Base-by-base conservation (phyloP, 371 early-diverging fungal species). In the Nematocida sp. region DNA sequence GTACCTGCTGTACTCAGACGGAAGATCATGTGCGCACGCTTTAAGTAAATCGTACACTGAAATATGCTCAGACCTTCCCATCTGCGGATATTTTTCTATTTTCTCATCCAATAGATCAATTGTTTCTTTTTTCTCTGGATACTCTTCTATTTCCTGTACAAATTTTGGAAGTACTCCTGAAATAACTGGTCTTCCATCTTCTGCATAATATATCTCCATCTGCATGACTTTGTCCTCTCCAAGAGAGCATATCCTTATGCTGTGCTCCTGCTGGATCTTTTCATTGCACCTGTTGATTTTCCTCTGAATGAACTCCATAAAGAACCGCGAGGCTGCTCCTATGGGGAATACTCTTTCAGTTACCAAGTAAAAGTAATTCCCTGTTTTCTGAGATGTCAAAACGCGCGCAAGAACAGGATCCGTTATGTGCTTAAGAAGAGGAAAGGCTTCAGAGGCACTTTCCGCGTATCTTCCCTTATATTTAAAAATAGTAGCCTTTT, bases 401-500 rank as follows among this genome's bases (percentile, higher is more conserved):
- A 65, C 56, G 13, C 54, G 11, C 5, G 66, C 11, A 9, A 65
- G 26, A 5, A 65, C 26, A 9, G 13, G 57, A 32, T 65, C 16
- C 38, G 26, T 28, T 16, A 59, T 47, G 42, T 68, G 25, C 33
- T 61, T 68, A 16, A 68, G 39, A n/a, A 68, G 33, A n/a, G 69
- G 69, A 30, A 32, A 68, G 32, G 38, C 42, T 39, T 59, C 47
- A 7, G 69, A 55, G 32, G 45, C 61, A 5, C 25, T 33, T 13
- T 53, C 33, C 4, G 57, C 48, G 26, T 42, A 55, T 13, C 23
- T 33, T 23, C 48, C 35, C 48, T 68, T 68, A 39, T 68, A 68
- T 26, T 68, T 68, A 35, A 81, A 66, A 48, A 78, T 47, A 38
- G 64, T 63, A 25, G 20, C 40, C 1, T 48, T 28, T 20, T 49